Percentiles rank a stretch among this genome's conserved stretches.
Conservation (phyloP, 257 asterid species). For the Catharanthus roseus region DNA sequence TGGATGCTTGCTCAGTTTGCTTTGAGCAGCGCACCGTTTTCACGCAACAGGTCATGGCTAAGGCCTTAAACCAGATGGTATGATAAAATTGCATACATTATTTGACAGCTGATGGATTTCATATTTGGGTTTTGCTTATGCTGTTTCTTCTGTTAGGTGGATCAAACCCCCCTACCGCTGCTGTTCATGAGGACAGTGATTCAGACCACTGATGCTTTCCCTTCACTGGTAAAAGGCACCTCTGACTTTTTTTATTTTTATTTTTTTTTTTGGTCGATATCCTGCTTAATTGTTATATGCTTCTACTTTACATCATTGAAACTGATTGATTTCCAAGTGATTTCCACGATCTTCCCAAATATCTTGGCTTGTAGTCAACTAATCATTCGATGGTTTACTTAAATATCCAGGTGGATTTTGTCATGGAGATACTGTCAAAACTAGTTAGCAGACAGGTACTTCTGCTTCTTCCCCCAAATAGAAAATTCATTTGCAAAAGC, state of each 20-base stretch:
- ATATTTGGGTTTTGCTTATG: slow-evolving; percentile 5
- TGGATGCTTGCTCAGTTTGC: slow-evolving; percentile 96
- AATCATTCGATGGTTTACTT: slow-evolving; percentile 20
- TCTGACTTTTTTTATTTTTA: background rate
- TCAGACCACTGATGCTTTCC: slow-evolving; percentile 96
- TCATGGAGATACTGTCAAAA: slow-evolving; percentile 87
- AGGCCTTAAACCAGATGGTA: slow-evolving; percentile 92
- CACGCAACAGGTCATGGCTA: slow-evolving; percentile 88
- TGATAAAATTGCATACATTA: slow-evolving; percentile 8
- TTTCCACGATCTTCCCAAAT: background rate
- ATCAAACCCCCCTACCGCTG: slow-evolving; percentile 84
- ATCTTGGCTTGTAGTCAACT: background rate
- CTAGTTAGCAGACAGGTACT: slow-evolving; percentile 77
- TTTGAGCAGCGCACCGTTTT: slow-evolving; percentile 99
- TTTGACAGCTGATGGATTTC: background rate
- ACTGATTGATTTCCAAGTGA: background rate
- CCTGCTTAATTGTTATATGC: background rate
- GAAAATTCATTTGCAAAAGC: background rate
- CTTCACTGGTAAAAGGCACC: slow-evolving; percentile 60
- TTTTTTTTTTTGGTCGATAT: too few relatives aligned
- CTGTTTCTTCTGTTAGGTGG: slow-evolving; percentile 48
- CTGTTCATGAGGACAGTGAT: slow-evolving; percentile 98
- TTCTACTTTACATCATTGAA: background rate
- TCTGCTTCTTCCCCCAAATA: too few relatives aligned
- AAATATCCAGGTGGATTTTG: slow-evolving; percentile 68